A percentile compares a stretch with the other conserved stretches of the same genome.
Conservation (phyloP, 352 stramenopile genomes). For the Pythium phragmiticola region DNA sequence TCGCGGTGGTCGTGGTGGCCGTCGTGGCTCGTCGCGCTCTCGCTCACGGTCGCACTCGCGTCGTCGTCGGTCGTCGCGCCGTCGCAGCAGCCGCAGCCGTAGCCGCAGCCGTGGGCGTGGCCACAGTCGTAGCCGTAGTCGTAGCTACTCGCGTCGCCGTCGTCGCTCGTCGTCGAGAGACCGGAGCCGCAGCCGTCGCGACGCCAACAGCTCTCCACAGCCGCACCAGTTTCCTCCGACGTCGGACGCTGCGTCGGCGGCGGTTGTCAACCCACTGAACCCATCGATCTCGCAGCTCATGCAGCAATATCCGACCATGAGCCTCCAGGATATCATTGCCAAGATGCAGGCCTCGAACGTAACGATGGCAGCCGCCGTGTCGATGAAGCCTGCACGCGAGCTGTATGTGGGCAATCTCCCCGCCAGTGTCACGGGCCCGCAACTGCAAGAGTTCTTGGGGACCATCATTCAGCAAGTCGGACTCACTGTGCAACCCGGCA, state of each 20-base stretch:
- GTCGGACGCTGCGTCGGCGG: constrained; percentile 12
- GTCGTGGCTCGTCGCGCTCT: constrained; percentile 23
- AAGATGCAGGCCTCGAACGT: constrained; percentile 87
- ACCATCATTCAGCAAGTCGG: constrained; percentile 89
- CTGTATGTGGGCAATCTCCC: constrained; percentile 87
- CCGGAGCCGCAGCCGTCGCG: constrained; percentile 35
- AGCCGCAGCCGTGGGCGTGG: constrained; percentile 19
- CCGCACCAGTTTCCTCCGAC: constrained; percentile 37
- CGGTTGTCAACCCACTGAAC: constrained; percentile 35
- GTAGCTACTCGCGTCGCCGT: constrained; percentile 51
- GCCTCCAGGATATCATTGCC: constrained; percentile 85
- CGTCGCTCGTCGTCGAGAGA: constrained; percentile 67
- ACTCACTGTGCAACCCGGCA: constrained; percentile 69
- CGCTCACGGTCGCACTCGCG: constrained; percentile 57
- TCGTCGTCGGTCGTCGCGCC: constrained; percentile 38
- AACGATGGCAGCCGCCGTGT: constrained; percentile 66
- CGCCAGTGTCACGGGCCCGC: constrained; percentile 74
- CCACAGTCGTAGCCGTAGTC: constrained; percentile 30
- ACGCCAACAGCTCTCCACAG: constrained; percentile 53
- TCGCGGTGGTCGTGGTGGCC: constrained; percentile 27
- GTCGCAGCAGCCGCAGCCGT: constrained; percentile 46
- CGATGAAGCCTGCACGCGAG: constrained; percentile 79
- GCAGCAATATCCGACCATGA: constrained; percentile 87
- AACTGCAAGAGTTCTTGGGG: constrained; percentile 84
- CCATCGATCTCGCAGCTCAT: constrained; percentile 88